phyloP scores from a whole-genome alignment of 192 early-diverging fungal genomes.

The Cladochytrium replicatum region DNA sequence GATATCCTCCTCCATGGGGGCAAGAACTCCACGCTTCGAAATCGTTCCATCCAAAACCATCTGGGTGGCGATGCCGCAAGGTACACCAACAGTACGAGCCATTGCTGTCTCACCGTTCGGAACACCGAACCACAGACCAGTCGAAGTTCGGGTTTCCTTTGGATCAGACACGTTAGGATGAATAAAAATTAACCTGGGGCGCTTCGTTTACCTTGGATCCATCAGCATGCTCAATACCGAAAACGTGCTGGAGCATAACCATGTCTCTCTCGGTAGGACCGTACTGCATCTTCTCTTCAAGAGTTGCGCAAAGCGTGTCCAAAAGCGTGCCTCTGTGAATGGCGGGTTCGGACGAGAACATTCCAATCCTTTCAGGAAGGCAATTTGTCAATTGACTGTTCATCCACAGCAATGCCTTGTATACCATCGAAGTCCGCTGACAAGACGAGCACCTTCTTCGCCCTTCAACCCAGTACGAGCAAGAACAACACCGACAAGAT shows the following conservation, averaged over 20 bases:
- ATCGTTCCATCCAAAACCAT: conserved; percentile 45
- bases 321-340: conserved; percentile 56
- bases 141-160: conserved; percentile 63
- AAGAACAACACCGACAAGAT: conserved; percentile 44
- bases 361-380: conserved; percentile 56
- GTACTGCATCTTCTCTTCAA: conserved; percentile 96
- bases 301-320: conserved; percentile 85
- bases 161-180: background rate
- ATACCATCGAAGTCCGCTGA: conserved; percentile 37
- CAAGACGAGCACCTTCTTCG: conserved; percentile 26
- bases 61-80: conserved; percentile 48
- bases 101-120: conserved; percentile 46
- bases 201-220: conserved; percentile 51
- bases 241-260: conserved; percentile 95
- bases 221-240: conserved; percentile 85
- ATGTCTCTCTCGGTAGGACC: conserved; percentile 86
- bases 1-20: conserved; percentile 36
- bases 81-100: conserved; percentile 50
- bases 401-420: too few relatives aligned
- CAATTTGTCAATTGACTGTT: background rate
- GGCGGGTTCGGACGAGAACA: conserved; percentile 65
- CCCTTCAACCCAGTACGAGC: conserved; percentile 41
- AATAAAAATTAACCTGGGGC: background rate
- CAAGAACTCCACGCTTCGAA: conserved; percentile 29
- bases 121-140: conserved; percentile 45